phyloP scores from a whole-genome alignment of 495 filamentous ascomycete species.

The Podospora anserina region DNA sequence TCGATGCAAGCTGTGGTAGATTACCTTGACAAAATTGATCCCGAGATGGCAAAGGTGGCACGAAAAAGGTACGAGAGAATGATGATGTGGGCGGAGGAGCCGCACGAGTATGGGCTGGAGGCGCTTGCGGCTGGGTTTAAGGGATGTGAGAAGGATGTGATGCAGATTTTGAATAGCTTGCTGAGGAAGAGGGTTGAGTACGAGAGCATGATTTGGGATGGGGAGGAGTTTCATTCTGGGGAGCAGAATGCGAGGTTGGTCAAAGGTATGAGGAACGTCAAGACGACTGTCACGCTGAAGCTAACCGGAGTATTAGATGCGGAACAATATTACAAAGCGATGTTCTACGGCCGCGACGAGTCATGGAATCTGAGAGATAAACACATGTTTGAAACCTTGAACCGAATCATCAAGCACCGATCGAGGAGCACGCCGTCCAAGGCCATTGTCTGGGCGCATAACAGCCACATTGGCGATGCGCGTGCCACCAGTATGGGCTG shows the following conservation, averaged over 20 bases:
- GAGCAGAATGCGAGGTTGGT: slow-evolving; percentile 58
- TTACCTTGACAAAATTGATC: slow-evolving; percentile 52
- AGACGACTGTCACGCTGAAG: background rate
- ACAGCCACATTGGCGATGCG: slow-evolving; percentile 60
- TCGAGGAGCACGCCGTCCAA: slow-evolving; percentile 36
- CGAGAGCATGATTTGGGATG: slow-evolving; percentile 31
- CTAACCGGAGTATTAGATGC: slow-evolving; percentile 37
- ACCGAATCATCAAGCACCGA: slow-evolving; percentile 45
- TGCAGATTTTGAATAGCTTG: slow-evolving; percentile 47
- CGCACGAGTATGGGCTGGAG: slow-evolving; percentile 51
- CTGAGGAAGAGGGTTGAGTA: slow-evolving; percentile 49
- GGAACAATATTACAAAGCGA: slow-evolving; percentile 56
- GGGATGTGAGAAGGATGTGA: slow-evolving; percentile 49
- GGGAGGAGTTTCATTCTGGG: slow-evolving; percentile 52
- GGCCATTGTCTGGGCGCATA: slow-evolving; percentile 60
- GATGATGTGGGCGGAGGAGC: slow-evolving; percentile 52
- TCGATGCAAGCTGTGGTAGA: slow-evolving; percentile 52
- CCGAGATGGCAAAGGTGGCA: slow-evolving; percentile 45
- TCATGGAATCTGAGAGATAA: slow-evolving; percentile 58
- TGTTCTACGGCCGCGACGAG: slow-evolving; percentile 55
- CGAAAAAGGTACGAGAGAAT: slow-evolving; percentile 48
- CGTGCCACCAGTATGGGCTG: slow-evolving; percentile 54
- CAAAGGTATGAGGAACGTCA: slow-evolving; percentile 27
- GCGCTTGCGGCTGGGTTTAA: slow-evolving; percentile 41
- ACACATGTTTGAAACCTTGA: slow-evolving; percentile 58